These are phyloP conservation scores for Margaritispora aquatica DNA, from an alignment of 495 filamentous ascomycete species.

Conservation along the genomic window DNA sequence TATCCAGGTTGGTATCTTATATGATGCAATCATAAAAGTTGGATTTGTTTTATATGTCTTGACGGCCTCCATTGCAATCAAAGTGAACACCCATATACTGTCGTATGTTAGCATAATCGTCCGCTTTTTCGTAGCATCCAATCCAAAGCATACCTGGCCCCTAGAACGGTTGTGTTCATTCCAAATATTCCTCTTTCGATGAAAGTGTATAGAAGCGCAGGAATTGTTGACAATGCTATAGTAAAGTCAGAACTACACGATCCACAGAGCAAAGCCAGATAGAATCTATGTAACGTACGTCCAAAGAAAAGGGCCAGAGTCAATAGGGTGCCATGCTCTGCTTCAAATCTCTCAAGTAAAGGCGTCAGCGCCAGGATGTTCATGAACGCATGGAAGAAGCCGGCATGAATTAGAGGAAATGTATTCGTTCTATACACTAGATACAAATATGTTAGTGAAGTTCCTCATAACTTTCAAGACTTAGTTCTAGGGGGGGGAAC, in stretches of 20 bases:
- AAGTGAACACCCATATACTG: constrained; percentile 86
- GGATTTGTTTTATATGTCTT: constrained; percentile 70
- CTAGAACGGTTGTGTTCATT: constrained; percentile 64
- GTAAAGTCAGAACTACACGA: constrained; percentile 13
- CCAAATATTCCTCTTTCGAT: constrained; percentile 62
- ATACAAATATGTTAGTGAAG: constrained; percentile 4
- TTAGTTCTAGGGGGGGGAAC: constrained; percentile 28
- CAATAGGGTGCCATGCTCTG: constrained; percentile 87
- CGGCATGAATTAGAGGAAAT: constrained; percentile 80
- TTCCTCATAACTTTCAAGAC: background rate
- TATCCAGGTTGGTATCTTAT: constrained; percentile 85
- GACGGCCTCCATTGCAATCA: constrained; percentile 77
- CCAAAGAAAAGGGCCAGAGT: constrained; percentile 80
- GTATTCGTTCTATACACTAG: constrained; percentile 91
- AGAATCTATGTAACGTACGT: constrained; percentile 59
- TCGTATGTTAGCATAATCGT: background rate
- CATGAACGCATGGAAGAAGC: constrained; percentile 71
- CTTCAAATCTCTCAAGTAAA: constrained; percentile 85
- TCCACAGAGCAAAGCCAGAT: no score
- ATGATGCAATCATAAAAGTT: constrained; percentile 63
- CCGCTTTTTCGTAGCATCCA: no score
- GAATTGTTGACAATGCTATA: constrained; percentile 72
- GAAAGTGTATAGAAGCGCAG: constrained; percentile 63
- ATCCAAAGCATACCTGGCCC: constrained; percentile 76
- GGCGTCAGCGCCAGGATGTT: constrained; percentile 77